Base-by-base conservation (phyloP, 1,284 basidiomycete genomes). In the Marasmius fiardii region DNA sequence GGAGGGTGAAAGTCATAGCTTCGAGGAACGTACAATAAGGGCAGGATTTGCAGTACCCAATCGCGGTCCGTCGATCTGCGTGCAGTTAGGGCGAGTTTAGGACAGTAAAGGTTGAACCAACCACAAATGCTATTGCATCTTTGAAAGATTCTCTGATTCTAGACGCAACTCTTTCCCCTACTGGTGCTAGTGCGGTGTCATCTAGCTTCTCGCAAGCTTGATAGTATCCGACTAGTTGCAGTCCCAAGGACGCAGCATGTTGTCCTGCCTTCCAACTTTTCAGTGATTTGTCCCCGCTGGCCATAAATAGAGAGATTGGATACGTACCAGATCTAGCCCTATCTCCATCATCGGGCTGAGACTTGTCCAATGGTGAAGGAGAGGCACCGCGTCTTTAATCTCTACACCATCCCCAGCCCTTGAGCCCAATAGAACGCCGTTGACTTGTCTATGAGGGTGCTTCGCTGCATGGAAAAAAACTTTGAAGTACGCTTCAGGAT, bases 331-430 rank as follows among this genome's bases (percentile, higher is more conserved):
- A 61, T 87, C 85, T 48, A 92, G 74, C 12, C 87, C 89, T 58
- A 89, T 83, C 65, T 90, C 88, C 84, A 89, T 88, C 82, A 87
- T 88, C 2, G 86, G 85, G 58, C 84, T 87, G 52, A 91, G 72
- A 61, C 78, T 85, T 10, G 88, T 89, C 89, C 88, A 91, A 64
- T 89, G 83, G 65, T 91, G 90, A 50, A 90, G 75, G 33, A 91
- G 73, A n/a, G 88, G 88, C 34, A 92, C 74, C 3, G 82, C 77
- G 64, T 91, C 88, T 50, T 75, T 70, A 50, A 87, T 76, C 56
- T 68, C 67, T 34, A 87, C 75, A 2, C 66, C 64, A 41, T 41
- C 64, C 2, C 64, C 58, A 14, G 64, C 62, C 52, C 71, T 62
- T 51, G 73, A 75, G 43, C 87, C 87, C 0, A 89, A 67, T 18